phyloP scores from a whole-genome alignment of 345 rosid species.

The Salix arbutifolia region DNA sequence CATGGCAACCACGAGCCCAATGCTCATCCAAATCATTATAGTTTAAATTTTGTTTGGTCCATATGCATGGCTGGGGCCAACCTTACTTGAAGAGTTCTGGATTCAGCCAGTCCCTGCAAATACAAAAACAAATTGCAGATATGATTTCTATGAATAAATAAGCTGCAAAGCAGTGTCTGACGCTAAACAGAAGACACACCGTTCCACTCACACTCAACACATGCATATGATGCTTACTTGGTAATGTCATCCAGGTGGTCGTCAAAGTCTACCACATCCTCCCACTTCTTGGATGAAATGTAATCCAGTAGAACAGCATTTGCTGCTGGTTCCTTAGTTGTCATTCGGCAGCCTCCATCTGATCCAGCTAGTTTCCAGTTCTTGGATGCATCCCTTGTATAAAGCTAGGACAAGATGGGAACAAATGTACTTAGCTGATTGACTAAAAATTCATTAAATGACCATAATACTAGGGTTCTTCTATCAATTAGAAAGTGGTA shows the following conservation, averaged over 20 bases:
- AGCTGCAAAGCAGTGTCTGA: background rate
- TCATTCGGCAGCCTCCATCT: slow-evolving; percentile 61
- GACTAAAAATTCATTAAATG: background rate
- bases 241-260: slow-evolving; percentile 89
- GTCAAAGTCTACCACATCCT: slow-evolving; percentile 75
- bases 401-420: slow-evolving; percentile 46
- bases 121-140: slow-evolving; percentile 15
- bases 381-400: slow-evolving; percentile 78
- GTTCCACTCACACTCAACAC: background rate
- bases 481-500: background rate
- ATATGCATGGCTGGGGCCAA: background rate
- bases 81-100: slow-evolving; percentile 74
- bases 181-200: background rate
- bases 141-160: background rate
- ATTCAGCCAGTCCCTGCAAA: slow-evolving; percentile 90
- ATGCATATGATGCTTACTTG: slow-evolving; percentile 46
- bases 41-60: background rate
- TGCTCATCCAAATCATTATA: background rate
- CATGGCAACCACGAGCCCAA: background rate
- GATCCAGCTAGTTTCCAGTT: slow-evolving; percentile 71
- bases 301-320: slow-evolving; percentile 62
- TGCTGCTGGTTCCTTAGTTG: slow-evolving; percentile 77
- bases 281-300: slow-evolving; percentile 75
- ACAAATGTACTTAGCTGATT: background rate
- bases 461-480: background rate